Evolutionary conservation across 2,329 filamentous ascomycete genomes (phyloP).

Genomic region (Cladophialophora immunda): DNA sequence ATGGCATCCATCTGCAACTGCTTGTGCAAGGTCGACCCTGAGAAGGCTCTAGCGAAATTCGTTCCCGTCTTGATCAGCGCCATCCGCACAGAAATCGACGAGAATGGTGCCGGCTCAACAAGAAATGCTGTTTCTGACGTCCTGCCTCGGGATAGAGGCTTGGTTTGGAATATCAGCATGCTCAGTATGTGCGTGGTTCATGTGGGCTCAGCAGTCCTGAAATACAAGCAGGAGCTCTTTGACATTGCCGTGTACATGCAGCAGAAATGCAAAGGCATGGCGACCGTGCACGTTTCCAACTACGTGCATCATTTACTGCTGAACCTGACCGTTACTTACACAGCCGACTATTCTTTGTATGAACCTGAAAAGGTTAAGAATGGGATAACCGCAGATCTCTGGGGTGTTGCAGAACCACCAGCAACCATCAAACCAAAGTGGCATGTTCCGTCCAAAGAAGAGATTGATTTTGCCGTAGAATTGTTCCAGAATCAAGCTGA

Average conservation of each 20-base stretch:
- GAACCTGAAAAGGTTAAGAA: slow-evolving; percentile 76
- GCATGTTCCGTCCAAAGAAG: slow-evolving; percentile 82
- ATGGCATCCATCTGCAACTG: slow-evolving; percentile 99
- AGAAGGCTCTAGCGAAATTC: slow-evolving; percentile 90
- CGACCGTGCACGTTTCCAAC: slow-evolving; percentile 95
- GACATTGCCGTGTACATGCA: slow-evolving; percentile 97
- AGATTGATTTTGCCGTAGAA: slow-evolving; percentile 88
- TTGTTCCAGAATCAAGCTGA: slow-evolving; percentile 86
- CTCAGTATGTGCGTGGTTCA: slow-evolving; percentile 98
- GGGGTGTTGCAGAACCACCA: slow-evolving; percentile 80
- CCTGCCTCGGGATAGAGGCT: slow-evolving; percentile 85
- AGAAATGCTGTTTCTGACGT: slow-evolving; percentile 93
- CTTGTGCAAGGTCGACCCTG: slow-evolving; percentile 92
- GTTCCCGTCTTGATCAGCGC: slow-evolving; percentile 89
- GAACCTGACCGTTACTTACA: slow-evolving; percentile 93
- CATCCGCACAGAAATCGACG: slow-evolving; percentile 95
- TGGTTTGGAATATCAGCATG: slow-evolving; percentile 97
- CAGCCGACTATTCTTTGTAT: slow-evolving; percentile 86
- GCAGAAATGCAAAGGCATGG: slow-evolving; percentile 89
- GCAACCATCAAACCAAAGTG: slow-evolving; percentile 81
- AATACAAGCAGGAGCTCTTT: slow-evolving; percentile 87
- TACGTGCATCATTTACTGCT: slow-evolving; percentile 96
- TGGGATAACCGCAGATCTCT: slow-evolving; percentile 79
- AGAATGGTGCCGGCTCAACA: slow-evolving; percentile 94
- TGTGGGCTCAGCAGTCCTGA: slow-evolving; percentile 86